phyloP scores from a whole-genome alignment of 2,329 filamentous ascomycete genomes.

The Beauveria medogensis region DNA sequence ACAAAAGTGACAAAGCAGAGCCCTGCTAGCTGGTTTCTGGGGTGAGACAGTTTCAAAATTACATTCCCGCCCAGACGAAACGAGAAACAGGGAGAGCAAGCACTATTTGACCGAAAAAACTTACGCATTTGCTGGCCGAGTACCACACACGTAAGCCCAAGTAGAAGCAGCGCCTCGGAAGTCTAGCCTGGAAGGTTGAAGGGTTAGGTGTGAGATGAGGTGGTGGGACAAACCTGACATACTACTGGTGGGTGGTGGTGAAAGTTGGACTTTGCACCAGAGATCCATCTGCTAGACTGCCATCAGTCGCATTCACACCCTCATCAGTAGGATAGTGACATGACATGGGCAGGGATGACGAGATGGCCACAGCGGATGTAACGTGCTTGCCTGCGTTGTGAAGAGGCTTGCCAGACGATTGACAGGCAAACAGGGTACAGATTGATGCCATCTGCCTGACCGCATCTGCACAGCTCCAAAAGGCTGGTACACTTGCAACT shows the following conservation, averaged over 20 bases:
- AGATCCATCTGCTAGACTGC: neutral
- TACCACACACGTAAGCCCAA: conserved; percentile 8
- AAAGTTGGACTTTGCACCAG: neutral
- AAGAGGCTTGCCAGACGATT: neutral
- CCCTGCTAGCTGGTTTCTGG: conserved; percentile 1
- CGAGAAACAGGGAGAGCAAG: conserved; percentile 3
- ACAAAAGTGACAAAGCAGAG: neutral
- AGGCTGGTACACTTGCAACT: neutral
- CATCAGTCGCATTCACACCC: neutral
- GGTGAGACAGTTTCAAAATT: conserved; percentile 12
- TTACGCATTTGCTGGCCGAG: neutral
- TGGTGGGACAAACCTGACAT: neutral
- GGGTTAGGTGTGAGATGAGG: conserved; percentile 6
- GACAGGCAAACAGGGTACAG: neutral
- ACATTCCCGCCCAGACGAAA: conserved; percentile 6
- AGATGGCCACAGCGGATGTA: conserved; percentile 2
- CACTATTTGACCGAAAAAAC: neutral
- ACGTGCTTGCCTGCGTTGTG: neutral
- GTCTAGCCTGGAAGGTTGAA: neutral
- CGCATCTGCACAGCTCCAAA: conserved; percentile 1
- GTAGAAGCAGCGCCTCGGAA: neutral
- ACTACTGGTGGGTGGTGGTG: neutral
- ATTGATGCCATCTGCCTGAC: conserved; percentile 9
- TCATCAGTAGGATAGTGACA: neutral
- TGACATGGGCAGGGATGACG: conserved; percentile 1